Conservation (phyloP, 176 grass and related monocot genomes). For the Thinopyrum elongatum region DNA sequence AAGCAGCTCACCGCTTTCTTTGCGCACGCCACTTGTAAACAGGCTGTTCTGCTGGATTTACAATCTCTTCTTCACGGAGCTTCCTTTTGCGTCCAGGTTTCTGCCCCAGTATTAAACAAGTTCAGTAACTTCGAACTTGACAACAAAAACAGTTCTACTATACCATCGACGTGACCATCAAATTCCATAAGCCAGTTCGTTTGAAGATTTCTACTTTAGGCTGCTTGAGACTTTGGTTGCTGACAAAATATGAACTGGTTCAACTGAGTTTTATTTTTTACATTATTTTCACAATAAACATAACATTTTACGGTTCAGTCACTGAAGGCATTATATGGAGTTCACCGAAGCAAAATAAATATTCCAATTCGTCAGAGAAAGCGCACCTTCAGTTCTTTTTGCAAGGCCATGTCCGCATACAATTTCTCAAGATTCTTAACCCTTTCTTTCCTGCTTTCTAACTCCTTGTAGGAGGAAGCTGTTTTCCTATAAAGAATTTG, state of each 20-base stretch:
- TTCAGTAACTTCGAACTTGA: background rate
- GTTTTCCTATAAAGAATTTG: conserved; percentile 48
- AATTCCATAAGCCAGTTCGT: background rate
- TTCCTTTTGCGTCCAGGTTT: conserved; percentile 90
- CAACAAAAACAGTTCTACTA: background rate
- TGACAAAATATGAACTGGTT: background rate
- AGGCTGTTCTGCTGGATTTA: conserved; percentile 43
- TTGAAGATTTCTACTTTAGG: conserved; percentile 10
- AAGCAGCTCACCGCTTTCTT: conserved; percentile 57
- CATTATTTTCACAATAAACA: background rate
- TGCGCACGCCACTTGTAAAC: conserved; percentile 86
- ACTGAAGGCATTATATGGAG: background rate
- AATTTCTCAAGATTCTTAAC: conserved; percentile 79
- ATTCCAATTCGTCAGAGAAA: background rate
- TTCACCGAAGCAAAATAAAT: background rate
- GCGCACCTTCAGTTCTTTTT: conserved; percentile 86
- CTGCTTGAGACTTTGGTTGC: background rate
- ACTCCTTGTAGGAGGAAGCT: conserved; percentile 72
- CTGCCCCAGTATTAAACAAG: conserved; percentile 35
- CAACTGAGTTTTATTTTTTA: background rate
- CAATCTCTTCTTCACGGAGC: conserved; percentile 66
- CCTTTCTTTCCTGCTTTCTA: conserved; percentile 75
- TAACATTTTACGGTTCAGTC: background rate
- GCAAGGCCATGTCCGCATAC: conserved; percentile 77
- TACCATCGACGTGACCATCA: background rate